Conservation (phyloP, 2,329 filamentous ascomycete species). For the Aspergillus sp. region DNA sequence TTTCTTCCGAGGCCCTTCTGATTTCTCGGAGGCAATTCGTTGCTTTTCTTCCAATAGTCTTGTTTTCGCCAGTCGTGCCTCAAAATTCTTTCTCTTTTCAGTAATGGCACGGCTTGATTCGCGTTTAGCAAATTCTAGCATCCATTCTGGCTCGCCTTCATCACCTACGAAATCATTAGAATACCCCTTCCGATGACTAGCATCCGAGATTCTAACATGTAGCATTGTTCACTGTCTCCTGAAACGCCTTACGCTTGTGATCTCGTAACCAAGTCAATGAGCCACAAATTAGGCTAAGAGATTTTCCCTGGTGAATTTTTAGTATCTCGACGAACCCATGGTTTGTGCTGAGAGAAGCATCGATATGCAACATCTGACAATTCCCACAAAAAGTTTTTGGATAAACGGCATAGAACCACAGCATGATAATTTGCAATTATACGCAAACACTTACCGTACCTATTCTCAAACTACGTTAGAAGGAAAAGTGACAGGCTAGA, state of each 20-base stretch:
- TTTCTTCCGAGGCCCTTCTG: slow-evolving; percentile 46
- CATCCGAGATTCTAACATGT: slow-evolving; percentile 29
- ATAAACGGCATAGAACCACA: not conserved
- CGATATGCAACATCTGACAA: too few species aligned
- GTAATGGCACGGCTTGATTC: slow-evolving; percentile 64
- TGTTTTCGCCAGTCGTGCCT: slow-evolving; percentile 63
- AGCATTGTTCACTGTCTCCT: slow-evolving; percentile 49
- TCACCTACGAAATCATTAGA: slow-evolving; percentile 34
- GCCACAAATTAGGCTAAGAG: slow-evolving; percentile 82
- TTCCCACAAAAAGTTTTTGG: too few species aligned
- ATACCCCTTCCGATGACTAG: not conserved
- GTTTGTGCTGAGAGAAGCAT: not conserved
- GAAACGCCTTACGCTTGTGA: slow-evolving; percentile 61
- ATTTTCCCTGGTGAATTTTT: slow-evolving; percentile 63
- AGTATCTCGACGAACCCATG: not conserved
- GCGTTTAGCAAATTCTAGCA: slow-evolving; percentile 69
- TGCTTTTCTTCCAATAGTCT: slow-evolving; percentile 59
- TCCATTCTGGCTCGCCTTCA: slow-evolving; percentile 79
- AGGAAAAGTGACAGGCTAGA: slow-evolving; percentile 1
- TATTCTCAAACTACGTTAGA: slow-evolving; percentile 18
- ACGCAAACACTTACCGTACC: slow-evolving; percentile 36
- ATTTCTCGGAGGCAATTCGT: slow-evolving; percentile 45
- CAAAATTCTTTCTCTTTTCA: slow-evolving; percentile 65
- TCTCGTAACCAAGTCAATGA: slow-evolving; percentile 87
- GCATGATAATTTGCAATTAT: not conserved